These are phyloP conservation scores for Fomes fomentarius DNA, from an alignment of 1,284 basidiomycete species.

Conservation along the genomic window DNA sequence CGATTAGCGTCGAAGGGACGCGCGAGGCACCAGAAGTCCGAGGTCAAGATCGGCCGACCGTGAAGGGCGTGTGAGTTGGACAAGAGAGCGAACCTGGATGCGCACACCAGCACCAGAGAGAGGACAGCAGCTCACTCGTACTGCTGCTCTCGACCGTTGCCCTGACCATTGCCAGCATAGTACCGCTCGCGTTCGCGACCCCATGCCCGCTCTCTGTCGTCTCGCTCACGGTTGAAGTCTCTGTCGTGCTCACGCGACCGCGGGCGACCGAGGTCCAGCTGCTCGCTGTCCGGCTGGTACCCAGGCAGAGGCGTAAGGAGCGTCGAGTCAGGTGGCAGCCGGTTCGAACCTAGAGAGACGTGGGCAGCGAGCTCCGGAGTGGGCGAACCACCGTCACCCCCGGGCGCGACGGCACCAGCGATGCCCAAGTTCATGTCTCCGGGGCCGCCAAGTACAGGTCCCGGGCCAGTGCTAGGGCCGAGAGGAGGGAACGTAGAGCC, in stretches of 20 bases:
- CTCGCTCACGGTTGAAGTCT: slow-evolving; percentile 1
- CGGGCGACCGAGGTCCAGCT: slow-evolving; percentile 8
- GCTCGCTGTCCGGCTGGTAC: slow-evolving; percentile 38
- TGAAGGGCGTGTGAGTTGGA: too few species aligned
- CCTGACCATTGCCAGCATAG: slow-evolving; percentile 13
- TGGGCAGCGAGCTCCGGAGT: slow-evolving; percentile 28
- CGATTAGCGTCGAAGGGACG: not conserved
- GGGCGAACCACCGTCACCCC: slow-evolving; percentile 18
- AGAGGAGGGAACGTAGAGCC: slow-evolving; percentile 16
- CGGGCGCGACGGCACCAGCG: slow-evolving; percentile 3
- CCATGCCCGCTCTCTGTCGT: slow-evolving; percentile 8
- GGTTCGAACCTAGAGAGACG: slow-evolving; percentile 35
- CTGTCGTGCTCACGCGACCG: slow-evolving; percentile 10
- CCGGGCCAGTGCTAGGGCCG: slow-evolving; percentile 10
- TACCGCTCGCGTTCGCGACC: slow-evolving; percentile 16
- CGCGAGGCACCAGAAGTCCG: not conserved
- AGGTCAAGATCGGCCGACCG: not conserved
- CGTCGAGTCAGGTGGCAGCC: slow-evolving; percentile 50
- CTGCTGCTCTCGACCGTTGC: slow-evolving; percentile 17
- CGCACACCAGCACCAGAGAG: not conserved
- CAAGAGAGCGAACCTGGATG: too few species aligned
- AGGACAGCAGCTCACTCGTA: slow-evolving; percentile 16
- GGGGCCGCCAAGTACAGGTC: slow-evolving; percentile 2
- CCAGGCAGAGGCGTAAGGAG: slow-evolving; percentile 52
- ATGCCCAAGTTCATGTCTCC: slow-evolving; percentile 4